phyloP scores from a whole-genome alignment of 106 monocot species.

The Dendrobium catenatum region DNA sequence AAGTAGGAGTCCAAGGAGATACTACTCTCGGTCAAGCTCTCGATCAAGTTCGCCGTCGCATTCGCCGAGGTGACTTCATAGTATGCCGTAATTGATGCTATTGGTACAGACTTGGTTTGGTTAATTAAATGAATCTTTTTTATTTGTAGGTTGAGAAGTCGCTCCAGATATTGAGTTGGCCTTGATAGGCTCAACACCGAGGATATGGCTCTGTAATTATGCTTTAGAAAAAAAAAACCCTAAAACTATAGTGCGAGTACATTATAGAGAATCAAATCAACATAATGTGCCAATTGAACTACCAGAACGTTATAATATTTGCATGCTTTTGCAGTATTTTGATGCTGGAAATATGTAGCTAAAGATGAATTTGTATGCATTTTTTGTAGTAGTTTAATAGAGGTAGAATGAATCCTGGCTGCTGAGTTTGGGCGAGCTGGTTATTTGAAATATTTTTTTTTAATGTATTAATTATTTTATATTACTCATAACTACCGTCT shows the following conservation, averaged over 20 bases:
- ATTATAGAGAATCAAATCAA: neutral
- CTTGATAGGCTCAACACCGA: neutral
- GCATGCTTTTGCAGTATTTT: neutral
- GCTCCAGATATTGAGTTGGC: slow-evolving; percentile 8
- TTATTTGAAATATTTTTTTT: too few relatives aligned
- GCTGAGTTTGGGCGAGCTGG: too few relatives aligned
- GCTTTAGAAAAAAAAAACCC: too few relatives aligned
- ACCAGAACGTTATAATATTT: neutral
- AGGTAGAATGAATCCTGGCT: too few relatives aligned
- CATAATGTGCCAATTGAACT: neutral
- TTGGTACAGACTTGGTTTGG: neutral
- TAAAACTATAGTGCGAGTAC: too few relatives aligned
- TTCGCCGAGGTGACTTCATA: slow-evolving; percentile 3
- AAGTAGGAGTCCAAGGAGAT: slow-evolving; percentile 14
- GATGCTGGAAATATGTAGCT: neutral
- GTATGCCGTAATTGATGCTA: neutral
- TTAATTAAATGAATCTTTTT: neutral
- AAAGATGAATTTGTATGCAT: neutral
- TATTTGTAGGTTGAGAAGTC: slow-evolving; percentile 9
- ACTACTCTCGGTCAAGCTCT: slow-evolving; percentile 11
- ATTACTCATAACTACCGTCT: too few relatives aligned
- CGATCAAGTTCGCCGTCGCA: neutral
- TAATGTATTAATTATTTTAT: too few relatives aligned
- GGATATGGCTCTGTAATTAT: neutral
- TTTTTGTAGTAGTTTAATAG: too few relatives aligned